Evolutionary conservation across 306 rosid genomes (phyloP).

Genomic region (Fragaria iinumae): DNA sequence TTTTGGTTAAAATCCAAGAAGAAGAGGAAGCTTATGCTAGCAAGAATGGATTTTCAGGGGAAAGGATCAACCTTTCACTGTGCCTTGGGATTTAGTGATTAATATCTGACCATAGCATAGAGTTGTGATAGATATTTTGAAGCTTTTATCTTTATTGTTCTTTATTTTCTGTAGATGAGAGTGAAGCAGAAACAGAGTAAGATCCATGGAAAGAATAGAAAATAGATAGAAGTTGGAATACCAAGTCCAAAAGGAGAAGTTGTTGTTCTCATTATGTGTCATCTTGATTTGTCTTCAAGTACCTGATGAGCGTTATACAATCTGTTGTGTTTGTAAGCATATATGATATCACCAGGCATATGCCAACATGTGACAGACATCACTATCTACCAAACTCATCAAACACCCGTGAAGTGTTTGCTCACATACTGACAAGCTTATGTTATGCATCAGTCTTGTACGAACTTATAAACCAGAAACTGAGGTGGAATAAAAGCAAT

Average conservation of each 20-base stretch:
- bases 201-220: not conserved
- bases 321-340: not conserved
- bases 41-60: not conserved
- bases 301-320: not conserved
- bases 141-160: not conserved
- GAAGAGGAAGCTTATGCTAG: not conserved
- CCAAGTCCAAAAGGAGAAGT: not conserved
- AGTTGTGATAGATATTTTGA: not conserved
- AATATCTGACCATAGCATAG: not conserved
- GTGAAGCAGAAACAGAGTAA: not conserved
- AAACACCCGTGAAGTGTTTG: not conserved
- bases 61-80: not conserved
- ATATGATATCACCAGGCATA: not conserved
- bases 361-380: not conserved
- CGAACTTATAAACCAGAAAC: not conserved
- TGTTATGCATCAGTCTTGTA: slow-evolving; percentile 1
- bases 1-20: not conserved
- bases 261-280: not conserved
- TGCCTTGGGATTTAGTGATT: not conserved
- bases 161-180: not conserved
- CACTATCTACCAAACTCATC: not conserved
- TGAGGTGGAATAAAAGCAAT: not conserved
- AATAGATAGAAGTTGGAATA: not conserved
- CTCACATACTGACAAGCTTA: not conserved
- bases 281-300: not conserved